These are phyloP conservation scores for Zasmidium citrigriseum DNA, from an alignment of 2,329 filamentous ascomycete genomes.

Conservation along the genomic window DNA sequence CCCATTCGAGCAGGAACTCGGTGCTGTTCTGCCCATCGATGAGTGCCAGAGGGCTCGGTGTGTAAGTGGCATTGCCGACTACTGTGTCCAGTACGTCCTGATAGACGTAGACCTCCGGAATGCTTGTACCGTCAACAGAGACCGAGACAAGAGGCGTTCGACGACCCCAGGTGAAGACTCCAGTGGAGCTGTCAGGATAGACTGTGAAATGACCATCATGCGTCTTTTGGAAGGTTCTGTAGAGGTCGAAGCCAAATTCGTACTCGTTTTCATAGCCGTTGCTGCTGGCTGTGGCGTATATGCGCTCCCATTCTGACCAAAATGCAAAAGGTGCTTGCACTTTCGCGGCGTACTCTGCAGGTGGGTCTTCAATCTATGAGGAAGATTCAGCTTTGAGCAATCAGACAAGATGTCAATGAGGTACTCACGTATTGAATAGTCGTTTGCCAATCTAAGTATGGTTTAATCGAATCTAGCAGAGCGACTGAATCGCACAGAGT, in stretches of 20 bases:
- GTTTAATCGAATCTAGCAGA: conserved; percentile 45
- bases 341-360: conserved; percentile 48
- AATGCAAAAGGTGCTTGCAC: conserved; percentile 47
- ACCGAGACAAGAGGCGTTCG: conserved; percentile 59
- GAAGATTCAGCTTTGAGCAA: no score
- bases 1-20: conserved; percentile 51
- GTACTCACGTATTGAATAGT: conserved; percentile 34
- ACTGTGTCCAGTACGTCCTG: conserved; percentile 47
- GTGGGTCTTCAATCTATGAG: conserved; percentile 48
- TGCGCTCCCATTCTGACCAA: conserved; percentile 39
- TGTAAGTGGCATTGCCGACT: conserved; percentile 42
- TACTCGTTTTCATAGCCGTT: conserved; percentile 44
- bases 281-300: conserved; percentile 40
- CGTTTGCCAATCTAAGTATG: conserved; percentile 50
- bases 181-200: conserved; percentile 55
- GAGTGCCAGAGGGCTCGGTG: conserved; percentile 51
- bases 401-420: no score
- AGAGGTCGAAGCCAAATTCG: conserved; percentile 54
- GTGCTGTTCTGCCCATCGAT: conserved; percentile 61
- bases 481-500: conserved; percentile 27
- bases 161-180: conserved; percentile 53
- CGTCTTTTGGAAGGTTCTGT: conserved; percentile 53
- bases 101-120: conserved; percentile 60
- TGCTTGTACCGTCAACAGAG: conserved; percentile 58
- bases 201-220: conserved; percentile 68